Evolutionary conservation across 78 protist species (phyloP).

Genomic region (Polysphondylium violaceum): DNA sequence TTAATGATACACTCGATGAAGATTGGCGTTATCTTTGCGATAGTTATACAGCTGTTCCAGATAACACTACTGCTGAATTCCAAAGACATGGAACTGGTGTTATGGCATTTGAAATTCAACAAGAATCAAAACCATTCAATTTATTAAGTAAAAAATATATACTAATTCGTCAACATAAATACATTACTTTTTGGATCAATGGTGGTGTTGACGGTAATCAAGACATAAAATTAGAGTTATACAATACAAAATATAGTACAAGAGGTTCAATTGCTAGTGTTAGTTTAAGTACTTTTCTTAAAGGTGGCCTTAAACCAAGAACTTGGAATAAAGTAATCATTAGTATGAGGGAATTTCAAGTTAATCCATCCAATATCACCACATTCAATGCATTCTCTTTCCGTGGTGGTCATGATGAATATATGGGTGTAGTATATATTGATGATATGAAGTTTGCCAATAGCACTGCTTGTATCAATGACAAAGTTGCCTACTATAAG

Average conservation of each 20-base stretch:
- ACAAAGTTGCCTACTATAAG: not conserved
- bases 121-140: conserved; percentile 1
- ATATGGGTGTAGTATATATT: conserved; percentile 11
- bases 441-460: conserved; percentile 13
- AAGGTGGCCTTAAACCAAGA: conserved; percentile 10
- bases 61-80: not conserved
- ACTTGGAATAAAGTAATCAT: conserved; percentile 48
- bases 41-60: conserved; percentile 6
- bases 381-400: conserved; percentile 34
- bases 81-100: conserved; percentile 25
- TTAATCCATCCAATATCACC: not conserved
- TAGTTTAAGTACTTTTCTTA: conserved; percentile 15
- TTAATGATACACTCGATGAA: conserved; percentile 10
- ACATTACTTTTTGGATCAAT: conserved; percentile 48
- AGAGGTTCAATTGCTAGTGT: not conserved
- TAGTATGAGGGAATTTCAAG: conserved; percentile 10
- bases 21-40: conserved; percentile 17
- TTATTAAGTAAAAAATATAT: conserved; percentile 18
- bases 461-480: conserved; percentile 13
- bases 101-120: conserved; percentile 11
- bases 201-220: conserved; percentile 28
- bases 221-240: conserved; percentile 1
- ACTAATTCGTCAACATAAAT: conserved; percentile 18
- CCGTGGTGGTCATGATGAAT: not conserved
- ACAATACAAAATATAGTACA: not conserved